Conservation (phyloP, 192 early-diverging fungal species). For the Obelidium mucronatum region DNA sequence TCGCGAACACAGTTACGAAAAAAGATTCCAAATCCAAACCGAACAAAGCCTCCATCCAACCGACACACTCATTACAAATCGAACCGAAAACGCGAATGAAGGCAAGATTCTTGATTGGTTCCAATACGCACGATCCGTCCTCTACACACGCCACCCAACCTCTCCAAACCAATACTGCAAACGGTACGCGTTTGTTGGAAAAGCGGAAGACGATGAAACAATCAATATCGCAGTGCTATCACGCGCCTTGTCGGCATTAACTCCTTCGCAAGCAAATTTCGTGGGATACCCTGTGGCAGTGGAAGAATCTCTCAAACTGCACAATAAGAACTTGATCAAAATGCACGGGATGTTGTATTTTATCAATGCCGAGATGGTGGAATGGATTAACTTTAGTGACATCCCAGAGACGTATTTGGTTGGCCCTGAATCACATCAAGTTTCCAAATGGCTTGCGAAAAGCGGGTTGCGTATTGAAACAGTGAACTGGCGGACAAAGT, state of each 20-base stretch:
- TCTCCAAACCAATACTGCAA: neutral
- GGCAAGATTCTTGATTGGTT: slow-evolving; percentile 31
- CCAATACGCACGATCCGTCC: neutral
- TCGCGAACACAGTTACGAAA: neutral
- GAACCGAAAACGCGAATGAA: neutral
- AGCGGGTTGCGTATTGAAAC: neutral
- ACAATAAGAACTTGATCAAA: neutral
- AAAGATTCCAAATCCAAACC: neutral
- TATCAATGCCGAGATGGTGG: neutral
- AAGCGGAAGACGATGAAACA: slow-evolving; percentile 8
- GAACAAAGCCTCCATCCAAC: neutral
- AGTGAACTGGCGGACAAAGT: neutral
- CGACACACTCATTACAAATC: neutral
- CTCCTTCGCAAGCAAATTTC: neutral
- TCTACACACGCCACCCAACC: neutral
- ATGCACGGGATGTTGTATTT: slow-evolving; percentile 5
- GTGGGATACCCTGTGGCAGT: neutral
- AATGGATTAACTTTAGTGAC: neutral
- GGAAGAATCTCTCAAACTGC: neutral
- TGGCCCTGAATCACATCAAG: slow-evolving; percentile 1
- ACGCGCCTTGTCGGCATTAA: neutral
- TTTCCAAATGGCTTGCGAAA: neutral
- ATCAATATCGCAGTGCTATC: neutral
- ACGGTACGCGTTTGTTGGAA: neutral
- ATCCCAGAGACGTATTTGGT: neutral